Conservation (phyloP, 1,139 yeast species). For the Tardiomyces depauwii region DNA sequence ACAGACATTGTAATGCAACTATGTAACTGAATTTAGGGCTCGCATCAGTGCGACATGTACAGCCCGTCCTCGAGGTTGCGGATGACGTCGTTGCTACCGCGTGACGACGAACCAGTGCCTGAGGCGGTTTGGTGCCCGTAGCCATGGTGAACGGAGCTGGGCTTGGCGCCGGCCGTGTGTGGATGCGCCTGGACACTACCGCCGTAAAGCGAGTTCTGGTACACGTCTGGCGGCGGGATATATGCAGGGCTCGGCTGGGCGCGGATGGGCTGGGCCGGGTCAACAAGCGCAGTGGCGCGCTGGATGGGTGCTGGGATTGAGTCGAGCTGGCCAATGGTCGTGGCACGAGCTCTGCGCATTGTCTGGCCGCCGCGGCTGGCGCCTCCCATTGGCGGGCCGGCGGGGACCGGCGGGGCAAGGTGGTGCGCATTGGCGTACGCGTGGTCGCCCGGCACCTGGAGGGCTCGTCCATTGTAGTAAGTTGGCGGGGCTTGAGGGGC, state of each 20-base stretch:
- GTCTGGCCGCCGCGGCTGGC: neutral
- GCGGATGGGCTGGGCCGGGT: slow-evolving; percentile 27
- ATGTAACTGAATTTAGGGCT: neutral
- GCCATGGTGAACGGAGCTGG: neutral
- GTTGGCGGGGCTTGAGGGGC: neutral
- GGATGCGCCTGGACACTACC: too few species aligned
- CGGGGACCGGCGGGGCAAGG: neutral
- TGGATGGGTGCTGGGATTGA: slow-evolving; percentile 31
- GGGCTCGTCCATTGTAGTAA: neutral
- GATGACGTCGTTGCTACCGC: neutral
- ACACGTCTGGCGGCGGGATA: slow-evolving; percentile 30
- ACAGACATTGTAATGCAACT: neutral
- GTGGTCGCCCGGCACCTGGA: neutral
- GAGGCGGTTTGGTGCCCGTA: neutral
- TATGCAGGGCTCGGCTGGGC: slow-evolving; percentile 32
- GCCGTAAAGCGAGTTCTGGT: slow-evolving; percentile 1
- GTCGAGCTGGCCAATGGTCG: slow-evolving; percentile 31
- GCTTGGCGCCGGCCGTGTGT: neutral
- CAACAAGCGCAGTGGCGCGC: slow-evolving; percentile 31
- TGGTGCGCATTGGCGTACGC: neutral
- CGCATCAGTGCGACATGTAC: neutral
- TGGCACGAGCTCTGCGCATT: slow-evolving; percentile 18
- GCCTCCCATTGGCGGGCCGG: neutral
- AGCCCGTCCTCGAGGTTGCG: neutral
- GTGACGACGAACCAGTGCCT: neutral